Evolutionary conservation across 1,284 basidiomycete species (phyloP), one percentile per base, ranked within the genome.

Genomic region (Cutaneotrichosporon spelunceum): DNA sequence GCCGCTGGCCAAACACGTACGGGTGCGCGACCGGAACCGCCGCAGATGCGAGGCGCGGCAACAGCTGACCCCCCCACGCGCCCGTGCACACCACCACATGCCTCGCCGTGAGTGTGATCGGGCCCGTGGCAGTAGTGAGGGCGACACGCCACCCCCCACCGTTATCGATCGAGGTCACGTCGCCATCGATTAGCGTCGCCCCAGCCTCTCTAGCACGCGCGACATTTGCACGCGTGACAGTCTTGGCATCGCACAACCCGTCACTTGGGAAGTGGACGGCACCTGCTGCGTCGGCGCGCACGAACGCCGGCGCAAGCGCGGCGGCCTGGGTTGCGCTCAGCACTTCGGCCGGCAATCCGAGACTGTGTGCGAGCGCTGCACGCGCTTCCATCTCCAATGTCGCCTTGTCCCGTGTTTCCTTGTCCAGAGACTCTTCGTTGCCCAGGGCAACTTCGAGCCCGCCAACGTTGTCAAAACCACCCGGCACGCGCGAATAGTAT

Each of bases 61-160:
- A 30, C 8, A 72, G 68, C 58, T 71, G 67, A 6, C 67, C 65
- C 9, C 66, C 66, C 71, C 70, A 72, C n/a, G 68, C 66, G 19
- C 71, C 71, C 0, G 69, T 71, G n/a, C 63, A 62, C 45, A 70
- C 48, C 19, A 66, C 66, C 13, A 72, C 65, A n/a, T 45, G 57
- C 7, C 3, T 4, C 4, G 54, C 65, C 2, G 27, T 50, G 23
- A 58, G 26, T 3, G n/a, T 14, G 16, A 33, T 47, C 24, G 36
- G 36, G 36, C 30, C 49, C 5, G 27, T 21, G 24, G 29, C 4
- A 4, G 27, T 44, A 16, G 39, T 16, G 19, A 53, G 16, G 6
- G 27, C 30, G 26, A 58, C 16, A 27, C 19, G 24, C 26, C 26
- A 58, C 11, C 39, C 39, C 10, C n/a, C 34, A 11, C 23, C 26